Evolutionary conservation across 441 rosid genomes (phyloP), one percentile per base, ranked within the genome.

Genomic region (Gossypium schwendimanii): DNA sequence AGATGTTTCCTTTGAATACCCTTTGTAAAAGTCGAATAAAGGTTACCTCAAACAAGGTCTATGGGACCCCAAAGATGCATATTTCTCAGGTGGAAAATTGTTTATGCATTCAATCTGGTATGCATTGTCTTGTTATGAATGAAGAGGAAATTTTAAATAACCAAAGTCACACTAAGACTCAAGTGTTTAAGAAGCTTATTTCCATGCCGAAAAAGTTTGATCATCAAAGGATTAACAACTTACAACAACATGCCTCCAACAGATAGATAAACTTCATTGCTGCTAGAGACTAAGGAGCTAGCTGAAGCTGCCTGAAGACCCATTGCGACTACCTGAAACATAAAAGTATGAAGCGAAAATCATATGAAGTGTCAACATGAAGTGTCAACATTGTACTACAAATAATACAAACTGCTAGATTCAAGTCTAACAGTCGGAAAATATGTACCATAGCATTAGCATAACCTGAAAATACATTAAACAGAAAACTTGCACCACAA

Each of bases 171-270:
- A 57, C 47, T 18, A 45, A 10, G 15, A 28, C 10, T 23, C 1
- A 18, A 52, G n/a, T 39, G 15, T 39, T 26, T 58, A 57, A 24
- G 11, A 33, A 26, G 63, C 36, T 17, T 12, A 71, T 59, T 20
- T 45, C 55, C 74, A 21, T 15, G 17, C 67, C 6, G 4, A 20
- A 61, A 31, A 18, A 17, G 55, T 49, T 49, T 55, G 31, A 44
- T 14, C 12, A 7, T 41, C 21, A 14, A 70, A 69, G 24, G 60
- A 45, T 55, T 50, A 14, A 59, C 41, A 76, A 77, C 92, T 86
- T 80, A 89, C 94, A 89, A 63, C 59, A 89, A 78, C 86, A 89
- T 85, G 86, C 94, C 90, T 69, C 89, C 89, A 71, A 88, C 86
- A 54, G 94, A 87, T 61, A 88, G 83, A 82, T 83, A 89, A 77